Percentiles rank a stretch among this genome's conserved stretches.
phyloP scores from a whole-genome alignment of 306 rosid genomes.

The Vachellia collinsii region DNA sequence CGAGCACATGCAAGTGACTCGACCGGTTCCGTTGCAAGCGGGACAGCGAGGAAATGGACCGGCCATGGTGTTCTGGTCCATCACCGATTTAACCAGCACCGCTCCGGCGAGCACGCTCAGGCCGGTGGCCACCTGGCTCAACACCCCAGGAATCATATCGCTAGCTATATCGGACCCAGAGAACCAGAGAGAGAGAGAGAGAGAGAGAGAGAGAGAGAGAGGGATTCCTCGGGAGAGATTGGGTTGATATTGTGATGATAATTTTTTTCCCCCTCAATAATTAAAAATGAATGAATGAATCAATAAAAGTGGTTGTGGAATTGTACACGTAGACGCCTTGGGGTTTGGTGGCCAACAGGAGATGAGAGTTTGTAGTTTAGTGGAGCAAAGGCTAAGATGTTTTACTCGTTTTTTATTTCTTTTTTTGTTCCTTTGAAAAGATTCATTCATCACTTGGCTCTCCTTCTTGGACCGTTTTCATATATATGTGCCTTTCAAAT shows the following conservation, averaged over 20 bases:
- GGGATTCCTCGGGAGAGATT: conserved; percentile 2
- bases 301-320: conserved; percentile 55
- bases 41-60: conserved; percentile 80
- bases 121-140: conserved; percentile 88
- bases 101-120: conserved; percentile 89
- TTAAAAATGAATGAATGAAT: not conserved
- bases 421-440: not conserved
- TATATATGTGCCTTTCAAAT: not conserved
- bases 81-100: conserved; percentile 67
- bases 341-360: conserved; percentile 48
- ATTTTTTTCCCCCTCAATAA: not conserved
- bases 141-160: conserved; percentile 62
- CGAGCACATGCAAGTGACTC: conserved; percentile 77
- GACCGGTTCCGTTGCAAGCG: conserved; percentile 85
- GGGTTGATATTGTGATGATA: not conserved
- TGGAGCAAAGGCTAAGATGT: conserved; percentile 17
- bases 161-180: not conserved
- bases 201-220: too few relatives aligned
- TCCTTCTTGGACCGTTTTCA: not conserved
- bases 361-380: conserved; percentile 40
- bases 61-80: conserved; percentile 91
- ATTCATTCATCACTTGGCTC: not conserved
- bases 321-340: conserved; percentile 67
- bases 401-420: conserved; percentile 31
- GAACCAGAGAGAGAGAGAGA: not conserved